Evolutionary conservation across 148 eudicot species (phyloP), one percentile per base, ranked within the genome.

Genomic region (Fagopyrum homotropicum): DNA sequence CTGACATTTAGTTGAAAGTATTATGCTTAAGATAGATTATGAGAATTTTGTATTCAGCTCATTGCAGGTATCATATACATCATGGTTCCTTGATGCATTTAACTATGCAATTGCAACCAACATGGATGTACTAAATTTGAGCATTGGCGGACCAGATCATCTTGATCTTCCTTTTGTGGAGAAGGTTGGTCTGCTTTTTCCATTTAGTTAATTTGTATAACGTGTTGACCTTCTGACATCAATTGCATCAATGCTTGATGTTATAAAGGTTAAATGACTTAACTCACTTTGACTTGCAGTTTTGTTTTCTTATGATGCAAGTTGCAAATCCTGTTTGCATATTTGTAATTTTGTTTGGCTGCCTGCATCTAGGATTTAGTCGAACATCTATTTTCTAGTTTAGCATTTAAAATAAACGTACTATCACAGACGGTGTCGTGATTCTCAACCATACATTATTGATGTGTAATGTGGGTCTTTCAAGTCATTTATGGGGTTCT

Each of bases 71-170:
- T 95, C 99, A 77, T 95, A 92, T 84, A 95, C 99, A 46, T 95
- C 97, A 75, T 95, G 99, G 99, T 95, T 95, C 84, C 97, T 95
- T 84, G 99, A 95, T 83, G 99, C 99, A 45, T 95, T 95, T 85
- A 95, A 95, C 78, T 95, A 92, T 80, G 99, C 99, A n/a, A 95
- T 95, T 80, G 97, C 99, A 29, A 95, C 88, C 79, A 85, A 95
- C 76, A 89, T 95, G 92, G 99, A 92, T 82, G 99, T 95, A 80
- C 87, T 95, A 77, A 95, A 95, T 83, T 82, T 95, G 83, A 95
- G 99, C 79, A 92, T 95, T 75, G 99, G 99, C 60, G 96, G 99
- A 69, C 97, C 99, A 72, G 97, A 95, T 82, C 91, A 90, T 85
- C 78, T 95, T 85, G 99, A 95, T 88, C 96, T 90, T 77, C 99